A percentile compares a stretch with the other conserved stretches of the same genome.
Conservation (phyloP, 2,329 filamentous ascomycete genomes). For the Fusarium incarnatum region DNA sequence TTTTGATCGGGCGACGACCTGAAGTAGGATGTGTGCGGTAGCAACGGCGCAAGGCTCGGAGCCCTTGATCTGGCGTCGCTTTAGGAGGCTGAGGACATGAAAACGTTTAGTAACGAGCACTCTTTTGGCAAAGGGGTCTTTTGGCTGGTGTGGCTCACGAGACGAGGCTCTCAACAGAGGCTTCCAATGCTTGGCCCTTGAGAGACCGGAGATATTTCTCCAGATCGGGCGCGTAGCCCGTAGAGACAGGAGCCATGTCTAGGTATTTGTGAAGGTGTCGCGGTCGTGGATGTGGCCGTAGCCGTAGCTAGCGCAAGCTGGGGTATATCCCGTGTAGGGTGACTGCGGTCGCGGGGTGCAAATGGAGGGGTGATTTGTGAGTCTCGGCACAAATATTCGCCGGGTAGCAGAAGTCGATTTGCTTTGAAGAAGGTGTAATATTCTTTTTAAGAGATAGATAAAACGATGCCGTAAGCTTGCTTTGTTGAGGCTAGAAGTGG, state of each 20-base stretch:
- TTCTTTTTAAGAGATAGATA: neutral
- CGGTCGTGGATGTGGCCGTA: constrained; percentile 7
- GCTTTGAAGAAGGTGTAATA: neutral
- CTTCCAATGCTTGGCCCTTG: constrained; percentile 79
- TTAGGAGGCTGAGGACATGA: constrained; percentile 74
- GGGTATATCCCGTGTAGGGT: constrained; percentile 31
- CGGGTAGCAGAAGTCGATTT: neutral
- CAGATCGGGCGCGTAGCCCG: constrained; percentile 73
- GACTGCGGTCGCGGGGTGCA: constrained; percentile 31
- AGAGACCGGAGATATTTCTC: constrained; percentile 83
- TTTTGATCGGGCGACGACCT: constrained; percentile 84
- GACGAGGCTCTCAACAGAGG: constrained; percentile 84
- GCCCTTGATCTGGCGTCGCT: constrained; percentile 88
- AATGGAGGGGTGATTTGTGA: constrained; percentile 37
- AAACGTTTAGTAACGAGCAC: constrained; percentile 23
- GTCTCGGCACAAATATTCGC: constrained; percentile 14
- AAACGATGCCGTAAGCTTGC: neutral
- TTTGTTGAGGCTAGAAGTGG: constrained; percentile 7
- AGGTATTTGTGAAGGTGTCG: constrained; percentile 17
- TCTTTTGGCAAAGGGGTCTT: neutral
- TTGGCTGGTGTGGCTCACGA: constrained; percentile 66
- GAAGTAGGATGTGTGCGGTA: constrained; percentile 87
- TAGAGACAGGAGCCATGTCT: constrained; percentile 52
- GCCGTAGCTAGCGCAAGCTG: constrained; percentile 36
- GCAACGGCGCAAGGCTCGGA: constrained; percentile 91